phyloP scores from a whole-genome alignment of 208 protist species.

The Vickermania ingenoplastis region DNA sequence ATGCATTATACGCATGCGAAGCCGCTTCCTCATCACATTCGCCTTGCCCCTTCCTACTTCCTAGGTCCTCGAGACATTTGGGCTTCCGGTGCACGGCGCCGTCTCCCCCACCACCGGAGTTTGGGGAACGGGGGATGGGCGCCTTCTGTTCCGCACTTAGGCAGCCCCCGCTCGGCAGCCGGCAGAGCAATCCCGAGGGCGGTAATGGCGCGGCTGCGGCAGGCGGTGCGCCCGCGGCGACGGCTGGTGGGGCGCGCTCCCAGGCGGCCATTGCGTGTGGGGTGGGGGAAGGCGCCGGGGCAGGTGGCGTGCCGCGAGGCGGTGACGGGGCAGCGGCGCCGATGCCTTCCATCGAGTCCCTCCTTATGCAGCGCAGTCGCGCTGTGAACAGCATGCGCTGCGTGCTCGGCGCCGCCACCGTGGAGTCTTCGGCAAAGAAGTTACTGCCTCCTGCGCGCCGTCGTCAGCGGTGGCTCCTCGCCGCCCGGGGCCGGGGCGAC shows the following conservation, averaged over 20 bases:
- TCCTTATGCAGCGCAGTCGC: slow-evolving; percentile 41
- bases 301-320: too few relatives aligned
- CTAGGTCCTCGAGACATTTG: too few relatives aligned
- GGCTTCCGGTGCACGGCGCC: slow-evolving; percentile 32
- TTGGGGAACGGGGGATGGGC: too few relatives aligned
- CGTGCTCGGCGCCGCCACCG: slow-evolving; percentile 17
- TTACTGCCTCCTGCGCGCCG: slow-evolving; percentile 39
- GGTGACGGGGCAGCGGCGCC: neutral
- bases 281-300: neutral
- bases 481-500: neutral
- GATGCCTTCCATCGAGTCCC: slow-evolving; percentile 27
- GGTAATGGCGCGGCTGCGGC: slow-evolving; percentile 1
- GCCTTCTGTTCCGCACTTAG: too few relatives aligned
- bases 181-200: slow-evolving; percentile 1
- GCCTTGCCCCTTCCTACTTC: too few relatives aligned
- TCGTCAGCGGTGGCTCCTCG: too few relatives aligned
- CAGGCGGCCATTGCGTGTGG: neutral
- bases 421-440: slow-evolving; percentile 21
- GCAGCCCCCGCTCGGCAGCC: too few relatives aligned
- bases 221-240: neutral
- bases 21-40: too few relatives aligned
- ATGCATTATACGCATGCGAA: too few relatives aligned
- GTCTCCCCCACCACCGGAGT: slow-evolving; percentile 46
- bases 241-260: neutral
- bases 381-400: slow-evolving; percentile 22